These are phyloP conservation scores for Davidsoniella eucalypti DNA, from an alignment of 2,329 filamentous ascomycete genomes.

Conservation along the genomic window DNA sequence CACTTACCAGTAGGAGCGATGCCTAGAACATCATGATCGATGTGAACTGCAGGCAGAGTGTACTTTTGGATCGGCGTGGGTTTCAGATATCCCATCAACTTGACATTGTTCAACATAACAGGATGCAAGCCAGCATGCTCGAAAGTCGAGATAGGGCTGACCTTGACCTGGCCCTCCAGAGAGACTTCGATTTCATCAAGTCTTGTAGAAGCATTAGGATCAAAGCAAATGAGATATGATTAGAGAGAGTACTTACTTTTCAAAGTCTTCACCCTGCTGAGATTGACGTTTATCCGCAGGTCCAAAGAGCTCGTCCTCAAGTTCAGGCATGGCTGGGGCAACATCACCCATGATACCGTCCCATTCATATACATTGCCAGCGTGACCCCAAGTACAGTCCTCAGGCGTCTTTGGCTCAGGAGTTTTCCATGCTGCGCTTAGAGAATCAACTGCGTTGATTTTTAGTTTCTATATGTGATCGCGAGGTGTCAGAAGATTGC, in stretches of 20 bases:
- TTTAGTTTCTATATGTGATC: not conserved
- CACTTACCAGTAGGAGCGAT: conserved; percentile 75
- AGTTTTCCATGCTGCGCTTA: not conserved
- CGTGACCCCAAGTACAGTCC: not conserved
- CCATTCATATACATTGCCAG: conserved; percentile 54
- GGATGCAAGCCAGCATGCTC: conserved; percentile 72
- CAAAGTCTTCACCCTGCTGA: conserved; percentile 1
- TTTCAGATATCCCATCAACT: conserved; percentile 49
- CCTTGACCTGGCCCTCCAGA: conserved; percentile 38
- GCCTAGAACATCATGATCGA: conserved; percentile 68
- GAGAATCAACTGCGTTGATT: not conserved
- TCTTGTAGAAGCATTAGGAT: conserved; percentile 20
- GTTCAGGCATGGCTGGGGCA: conserved; percentile 49
- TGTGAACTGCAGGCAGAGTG: conserved; percentile 61
- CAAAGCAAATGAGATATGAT: conserved; percentile 9
- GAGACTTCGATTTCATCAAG: conserved; percentile 36
- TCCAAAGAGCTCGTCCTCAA: conserved; percentile 66
- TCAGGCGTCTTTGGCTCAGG: not conserved
- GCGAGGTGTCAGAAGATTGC: too few species aligned
- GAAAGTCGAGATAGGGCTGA: conserved; percentile 41
- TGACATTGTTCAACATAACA: conserved; percentile 60
- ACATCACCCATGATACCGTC: conserved; percentile 74
- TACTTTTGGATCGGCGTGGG: conserved; percentile 85
- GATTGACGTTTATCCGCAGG: conserved; percentile 29
- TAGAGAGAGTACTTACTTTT: conserved; percentile 15